Evolutionary conservation across 78 protist genomes (phyloP).

Genomic region (Dictyostelium citrinum): DNA sequence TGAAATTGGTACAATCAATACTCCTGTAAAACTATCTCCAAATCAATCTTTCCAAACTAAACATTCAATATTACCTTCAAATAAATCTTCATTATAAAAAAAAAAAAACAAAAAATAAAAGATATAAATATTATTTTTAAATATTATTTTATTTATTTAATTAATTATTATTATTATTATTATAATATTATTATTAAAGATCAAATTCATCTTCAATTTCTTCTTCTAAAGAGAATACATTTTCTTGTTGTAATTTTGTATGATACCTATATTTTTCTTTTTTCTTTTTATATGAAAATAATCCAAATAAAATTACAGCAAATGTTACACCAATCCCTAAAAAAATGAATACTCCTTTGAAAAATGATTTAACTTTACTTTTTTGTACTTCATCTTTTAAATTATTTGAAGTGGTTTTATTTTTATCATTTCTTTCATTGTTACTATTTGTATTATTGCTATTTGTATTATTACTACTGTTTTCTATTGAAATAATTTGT

Average conservation of each 20-base stretch:
- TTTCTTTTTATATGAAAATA: neutral
- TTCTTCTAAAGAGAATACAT: neutral
- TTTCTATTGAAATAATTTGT: neutral
- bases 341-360: neutral
- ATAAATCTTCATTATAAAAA: neutral
- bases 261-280: slow-evolving; percentile 9
- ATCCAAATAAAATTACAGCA: neutral
- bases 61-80: slow-evolving; percentile 23
- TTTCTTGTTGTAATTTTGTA: slow-evolving; percentile 5
- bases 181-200: neutral
- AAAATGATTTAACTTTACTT: neutral
- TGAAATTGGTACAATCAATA: slow-evolving; percentile 28
- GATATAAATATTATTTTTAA: too few relatives aligned
- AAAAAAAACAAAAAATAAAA: neutral
- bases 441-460: neutral
- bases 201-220: neutral
- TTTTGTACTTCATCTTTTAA: neutral
- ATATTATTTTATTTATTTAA: too few relatives aligned
- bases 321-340: neutral
- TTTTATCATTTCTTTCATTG: neutral
- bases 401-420: neutral
- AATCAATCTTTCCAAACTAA: slow-evolving; percentile 6
- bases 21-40: neutral
- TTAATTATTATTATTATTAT: neutral
- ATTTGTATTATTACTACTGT: neutral